Evolutionary conservation across 306 rosid genomes (phyloP), one percentile per base, ranked within the genome.

Genomic region (Casuarina cunninghamiana): DNA sequence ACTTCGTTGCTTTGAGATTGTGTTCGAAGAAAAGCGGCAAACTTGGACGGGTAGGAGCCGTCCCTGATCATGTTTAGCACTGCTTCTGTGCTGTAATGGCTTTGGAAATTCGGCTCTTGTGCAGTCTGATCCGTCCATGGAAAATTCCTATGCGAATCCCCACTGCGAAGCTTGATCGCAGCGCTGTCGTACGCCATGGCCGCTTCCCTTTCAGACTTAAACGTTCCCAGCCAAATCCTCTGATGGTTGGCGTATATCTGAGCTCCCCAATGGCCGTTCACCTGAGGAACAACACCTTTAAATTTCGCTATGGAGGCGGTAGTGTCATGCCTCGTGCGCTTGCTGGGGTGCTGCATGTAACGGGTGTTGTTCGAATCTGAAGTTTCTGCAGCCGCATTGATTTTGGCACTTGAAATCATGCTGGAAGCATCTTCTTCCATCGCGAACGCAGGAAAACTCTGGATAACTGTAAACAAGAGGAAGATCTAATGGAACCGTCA

Each of bases 171-270:
- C 80, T 92, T 94, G 69, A 90, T 81, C 57, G 89, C 85, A 1
- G 93, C 96, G 8, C 97, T 92, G 2, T 92, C 97, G 0, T 94
- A 92, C 45, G 98, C 97, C 97, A 87, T 90, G 19, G 97, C 97
- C 0, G 98, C 97, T 16, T 80, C 94, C 77, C 54, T 82, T 69
- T 89, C 91, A 0, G 94, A 82, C 17, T 88, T 92, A 83, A 94
- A 94, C 0, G 98, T 92, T 3, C 98, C 98, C 13, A 94, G 90
- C 98, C 98, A 94, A 16, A 94, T 86, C 74, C 97, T 85, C 62
- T 89, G 98, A 76, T 94, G 94, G 48, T 88, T 88, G 46, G 94
- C 91, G 16, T 94, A 94, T 72, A 94, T 94, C 19, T 94, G 96
- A 13, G 97, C 93, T 38, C 98, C 97, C 97, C 96, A 94, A 72